Evolutionary conservation across 2,329 filamentous ascomycete species (phyloP), one percentile per base, ranked within the genome.

Genomic region (Dactylellina leptospora): DNA sequence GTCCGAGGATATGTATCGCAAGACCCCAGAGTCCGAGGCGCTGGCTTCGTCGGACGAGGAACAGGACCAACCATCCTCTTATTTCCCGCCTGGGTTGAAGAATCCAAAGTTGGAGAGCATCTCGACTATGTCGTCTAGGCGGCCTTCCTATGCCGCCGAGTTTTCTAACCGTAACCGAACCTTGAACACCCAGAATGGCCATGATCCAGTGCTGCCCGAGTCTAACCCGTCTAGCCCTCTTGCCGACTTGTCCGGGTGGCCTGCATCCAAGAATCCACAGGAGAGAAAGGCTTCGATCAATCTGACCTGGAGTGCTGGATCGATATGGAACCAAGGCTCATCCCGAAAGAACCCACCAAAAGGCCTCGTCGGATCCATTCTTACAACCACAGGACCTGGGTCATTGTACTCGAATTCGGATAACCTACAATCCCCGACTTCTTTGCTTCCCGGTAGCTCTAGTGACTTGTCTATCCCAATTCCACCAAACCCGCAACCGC

Each of bases 11-110:
- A 66, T 68, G 60, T 66, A 66, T 76, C 90, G 90, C 59, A 92
- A 92, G 5, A 97, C 93, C 0, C 93, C 93, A 20, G 95, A 97
- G 78, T 97, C 93, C 2, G 93, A 97, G 79, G 93, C 91, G 55
- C 83, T 97, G 70, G 92, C 90, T 56, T 97, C 93, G 75, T 97
- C 93, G 10, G 95, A 97, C 79, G 95, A 97, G 79, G 95, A 99
- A 80, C 85, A 83, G 64, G 90, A 96, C 72, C 84, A 87, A 78
- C 83, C 83, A 45, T 82, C 86, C 75, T 85, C 85, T 64, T 80
- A 78, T 77, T 81, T 81, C 74, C 83, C 83, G 76, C 81, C 80
- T 76, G 78, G 79, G 70, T 78, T 79, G 61, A 85, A 82, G 76
- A 84, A 82, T 53, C 84, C 81, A 53, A 90, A 88, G 76, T 86